A percentile compares a stretch with the other conserved stretches of the same genome.
Conservation (phyloP, 495 filamentous ascomycete species). For the Annulohypoxylon nitens region DNA sequence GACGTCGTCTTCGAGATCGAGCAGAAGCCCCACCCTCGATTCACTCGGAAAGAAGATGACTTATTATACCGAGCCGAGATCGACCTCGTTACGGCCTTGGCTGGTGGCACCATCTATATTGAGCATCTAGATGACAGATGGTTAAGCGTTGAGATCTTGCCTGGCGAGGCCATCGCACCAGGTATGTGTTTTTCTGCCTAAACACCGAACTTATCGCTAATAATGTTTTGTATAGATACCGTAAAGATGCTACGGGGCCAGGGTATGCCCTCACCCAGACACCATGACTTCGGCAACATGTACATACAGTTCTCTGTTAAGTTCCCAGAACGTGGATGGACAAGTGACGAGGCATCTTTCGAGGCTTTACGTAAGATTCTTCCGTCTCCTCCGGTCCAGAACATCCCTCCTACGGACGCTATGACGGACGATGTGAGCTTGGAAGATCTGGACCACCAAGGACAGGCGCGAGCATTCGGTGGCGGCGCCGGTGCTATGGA, state of each 20-base stretch:
- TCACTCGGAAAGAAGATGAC: constrained; percentile 96
- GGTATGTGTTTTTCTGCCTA: constrained; percentile 70
- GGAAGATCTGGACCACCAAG: constrained; percentile 82
- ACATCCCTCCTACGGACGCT: constrained; percentile 76
- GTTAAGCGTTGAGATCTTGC: constrained; percentile 89
- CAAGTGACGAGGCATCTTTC: constrained; percentile 66
- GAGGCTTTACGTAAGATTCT: constrained; percentile 83
- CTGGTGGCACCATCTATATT: constrained; percentile 86
- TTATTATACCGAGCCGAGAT: constrained; percentile 96
- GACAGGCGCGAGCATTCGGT: constrained; percentile 79
- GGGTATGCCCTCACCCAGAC: constrained; percentile 97
- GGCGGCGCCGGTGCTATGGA: constrained; percentile 71
- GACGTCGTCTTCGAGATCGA: constrained; percentile 98
- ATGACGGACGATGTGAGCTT: constrained; percentile 89
- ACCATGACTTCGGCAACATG: constrained; percentile 96
- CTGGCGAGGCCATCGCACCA: constrained; percentile 92
- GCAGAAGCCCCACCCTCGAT: constrained; percentile 94
- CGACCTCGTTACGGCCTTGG: constrained; percentile 94
- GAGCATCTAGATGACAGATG: constrained; percentile 98
- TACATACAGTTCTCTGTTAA: constrained; percentile 98
- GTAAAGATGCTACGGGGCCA: constrained; percentile 97
- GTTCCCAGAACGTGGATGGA: constrained; percentile 83
- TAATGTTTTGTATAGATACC: constrained; percentile 66
- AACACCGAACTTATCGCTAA: constrained; percentile 28
- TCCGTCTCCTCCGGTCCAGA: constrained; percentile 73